Conservation (phyloP, 1,139 yeast species). For the Hanseniaspora gamundiae region DNA sequence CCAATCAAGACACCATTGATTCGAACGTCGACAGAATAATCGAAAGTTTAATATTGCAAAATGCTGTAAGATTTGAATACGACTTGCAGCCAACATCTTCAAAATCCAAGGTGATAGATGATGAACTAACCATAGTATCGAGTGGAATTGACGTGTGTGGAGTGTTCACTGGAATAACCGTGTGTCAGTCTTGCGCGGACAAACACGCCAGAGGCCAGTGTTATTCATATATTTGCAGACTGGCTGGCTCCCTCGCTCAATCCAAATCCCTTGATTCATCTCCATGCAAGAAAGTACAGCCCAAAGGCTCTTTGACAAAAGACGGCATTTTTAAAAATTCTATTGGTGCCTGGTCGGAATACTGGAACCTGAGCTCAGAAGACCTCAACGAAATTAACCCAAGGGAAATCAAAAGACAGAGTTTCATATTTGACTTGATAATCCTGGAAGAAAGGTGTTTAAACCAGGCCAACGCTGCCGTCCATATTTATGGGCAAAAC, state of each 20-base stretch:
- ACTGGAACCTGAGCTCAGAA: conserved; percentile 54
- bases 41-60: conserved; percentile 32
- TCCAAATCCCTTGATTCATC: conserved; percentile 26
- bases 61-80: conserved; percentile 33
- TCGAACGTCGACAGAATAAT: conserved; percentile 35
- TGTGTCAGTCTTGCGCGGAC: conserved; percentile 2
- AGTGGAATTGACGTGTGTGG: conserved; percentile 26
- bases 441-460: conserved; percentile 67
- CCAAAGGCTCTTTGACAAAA: background rate
- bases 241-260: conserved; percentile 8
- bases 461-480: conserved; percentile 53
- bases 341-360: conserved; percentile 57
- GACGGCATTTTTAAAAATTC: conserved; percentile 19
- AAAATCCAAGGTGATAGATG: conserved; percentile 1
- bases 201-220: conserved; percentile 11
- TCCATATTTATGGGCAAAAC: conserved; percentile 42
- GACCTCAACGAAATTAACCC: conserved; percentile 45
- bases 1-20: conserved; percentile 25
- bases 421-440: conserved; percentile 65
- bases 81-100: conserved; percentile 8
- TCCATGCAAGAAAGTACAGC: conserved; percentile 27
- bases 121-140: conserved; percentile 21
- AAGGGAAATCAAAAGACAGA: conserved; percentile 51
- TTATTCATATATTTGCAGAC: conserved; percentile 13
- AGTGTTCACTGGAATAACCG: background rate